These are phyloP conservation scores for Sordaria brevicollis DNA, from an alignment of 495 filamentous ascomycete genomes.

Conservation along the genomic window DNA sequence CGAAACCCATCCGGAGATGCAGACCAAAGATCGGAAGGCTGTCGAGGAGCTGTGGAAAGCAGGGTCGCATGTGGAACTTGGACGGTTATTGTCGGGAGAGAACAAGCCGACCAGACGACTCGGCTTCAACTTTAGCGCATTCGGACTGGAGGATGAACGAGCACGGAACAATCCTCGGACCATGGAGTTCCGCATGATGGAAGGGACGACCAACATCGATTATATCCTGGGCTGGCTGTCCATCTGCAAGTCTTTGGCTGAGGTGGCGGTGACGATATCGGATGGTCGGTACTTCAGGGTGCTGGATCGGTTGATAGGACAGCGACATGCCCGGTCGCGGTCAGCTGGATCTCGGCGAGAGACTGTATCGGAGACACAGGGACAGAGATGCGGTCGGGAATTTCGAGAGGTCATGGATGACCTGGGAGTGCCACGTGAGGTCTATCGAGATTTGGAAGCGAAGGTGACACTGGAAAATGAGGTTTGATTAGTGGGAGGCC, in stretches of 20 bases:
- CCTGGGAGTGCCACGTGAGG: slow-evolving; percentile 6
- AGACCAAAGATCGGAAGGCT: slow-evolving; percentile 2
- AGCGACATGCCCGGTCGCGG: background rate
- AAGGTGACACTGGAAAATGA: slow-evolving; percentile 12
- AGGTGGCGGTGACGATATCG: slow-evolving; percentile 7
- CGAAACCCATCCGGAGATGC: background rate
- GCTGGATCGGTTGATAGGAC: background rate
- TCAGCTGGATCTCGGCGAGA: background rate
- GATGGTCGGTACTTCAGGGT: slow-evolving; percentile 10
- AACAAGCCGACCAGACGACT: slow-evolving; percentile 15
- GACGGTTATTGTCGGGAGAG: slow-evolving; percentile 17
- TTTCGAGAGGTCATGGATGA: slow-evolving; percentile 20
- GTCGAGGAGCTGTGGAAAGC: slow-evolving; percentile 15
- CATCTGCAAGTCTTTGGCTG: slow-evolving; percentile 15
- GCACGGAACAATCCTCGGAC: slow-evolving; percentile 19
- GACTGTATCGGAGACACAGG: background rate
- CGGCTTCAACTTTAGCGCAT: slow-evolving; percentile 26
- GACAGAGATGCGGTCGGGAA: slow-evolving; percentile 3
- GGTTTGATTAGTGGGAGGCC: background rate
- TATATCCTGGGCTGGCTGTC: slow-evolving; percentile 16
- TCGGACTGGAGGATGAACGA: slow-evolving; percentile 22
- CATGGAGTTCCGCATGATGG: slow-evolving; percentile 26
- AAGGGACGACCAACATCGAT: slow-evolving; percentile 12
- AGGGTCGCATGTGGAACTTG: slow-evolving; percentile 10
- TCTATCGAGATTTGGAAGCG: slow-evolving; percentile 9